Percentiles rank a stretch among this genome's conserved stretches.
Evolutionary conservation across 1,284 basidiomycete genomes (phyloP).

Genomic region (Austroboletus novae-zelandiae): DNA sequence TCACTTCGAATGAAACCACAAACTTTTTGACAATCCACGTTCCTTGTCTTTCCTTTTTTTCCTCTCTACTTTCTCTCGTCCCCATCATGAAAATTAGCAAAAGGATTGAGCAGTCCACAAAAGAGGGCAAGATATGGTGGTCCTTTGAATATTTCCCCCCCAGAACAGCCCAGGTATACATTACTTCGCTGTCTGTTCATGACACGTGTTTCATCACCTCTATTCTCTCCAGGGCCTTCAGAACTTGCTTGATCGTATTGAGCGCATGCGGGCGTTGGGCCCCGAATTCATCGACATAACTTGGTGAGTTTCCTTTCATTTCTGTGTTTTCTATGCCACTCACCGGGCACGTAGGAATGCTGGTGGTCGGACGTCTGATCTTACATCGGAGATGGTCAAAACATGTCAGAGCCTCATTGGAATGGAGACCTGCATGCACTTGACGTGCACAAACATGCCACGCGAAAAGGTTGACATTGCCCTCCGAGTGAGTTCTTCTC

Average conservation of each 20-base stretch:
- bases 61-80: constrained; percentile 13
- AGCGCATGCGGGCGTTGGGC: constrained; percentile 93
- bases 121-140: constrained; percentile 88
- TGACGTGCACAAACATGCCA: constrained; percentile 99
- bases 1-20: constrained; percentile 7
- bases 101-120: constrained; percentile 81
- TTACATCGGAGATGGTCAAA: constrained; percentile 95
- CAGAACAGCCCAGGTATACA: constrained; percentile 82
- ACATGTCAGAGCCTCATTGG: constrained; percentile 91
- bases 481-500: constrained; percentile 57
- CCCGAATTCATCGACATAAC: constrained; percentile 99
- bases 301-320: constrained; percentile 54
- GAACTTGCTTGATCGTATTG: constrained; percentile 95
- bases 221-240: constrained; percentile 68
- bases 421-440: constrained; percentile 96
- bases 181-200: not conserved
- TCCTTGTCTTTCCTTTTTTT: constrained; percentile 11
- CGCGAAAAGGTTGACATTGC: constrained; percentile 91
- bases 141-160: constrained; percentile 98
- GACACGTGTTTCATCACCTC: not conserved
- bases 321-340: constrained; percentile 1
- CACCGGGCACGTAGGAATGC: constrained; percentile 70
- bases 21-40: constrained; percentile 26
- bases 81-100: constrained; percentile 83
- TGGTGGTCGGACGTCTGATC: constrained; percentile 89